Evolutionary conservation across 2,329 filamentous ascomycete species (phyloP).

Genomic region (Tolypocladium pustulatum): DNA sequence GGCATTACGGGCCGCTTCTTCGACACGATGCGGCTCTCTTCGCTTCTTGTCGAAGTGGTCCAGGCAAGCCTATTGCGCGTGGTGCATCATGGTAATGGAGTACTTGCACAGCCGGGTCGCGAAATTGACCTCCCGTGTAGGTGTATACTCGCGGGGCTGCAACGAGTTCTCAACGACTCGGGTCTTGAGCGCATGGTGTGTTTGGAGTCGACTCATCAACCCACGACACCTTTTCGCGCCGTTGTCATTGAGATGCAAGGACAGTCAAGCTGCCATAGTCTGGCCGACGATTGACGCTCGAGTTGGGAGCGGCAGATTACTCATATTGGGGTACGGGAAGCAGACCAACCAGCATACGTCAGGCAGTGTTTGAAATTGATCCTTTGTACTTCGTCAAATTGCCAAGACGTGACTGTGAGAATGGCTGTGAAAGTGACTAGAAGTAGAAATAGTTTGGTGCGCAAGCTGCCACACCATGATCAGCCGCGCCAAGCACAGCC

Average conservation of each 20-base stretch:
- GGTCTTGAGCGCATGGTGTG: background rate
- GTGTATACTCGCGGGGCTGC: background rate
- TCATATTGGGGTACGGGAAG: background rate
- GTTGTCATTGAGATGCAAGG: background rate
- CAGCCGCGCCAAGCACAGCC: background rate
- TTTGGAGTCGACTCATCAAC: background rate
- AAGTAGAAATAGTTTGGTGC: background rate
- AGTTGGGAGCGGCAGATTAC: background rate
- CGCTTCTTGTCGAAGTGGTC: background rate
- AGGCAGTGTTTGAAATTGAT: slow-evolving; percentile 6
- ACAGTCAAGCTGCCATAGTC: background rate
- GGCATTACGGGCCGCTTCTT: background rate
- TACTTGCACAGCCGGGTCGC: background rate
- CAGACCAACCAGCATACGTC: background rate
- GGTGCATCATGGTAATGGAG: background rate
- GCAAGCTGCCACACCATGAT: background rate
- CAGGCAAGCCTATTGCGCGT: background rate
- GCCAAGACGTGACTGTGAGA: background rate
- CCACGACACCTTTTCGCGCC: background rate
- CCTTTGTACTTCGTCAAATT: slow-evolving; percentile 1
- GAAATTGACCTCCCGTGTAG: background rate
- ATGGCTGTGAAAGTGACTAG: background rate
- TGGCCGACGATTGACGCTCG: background rate
- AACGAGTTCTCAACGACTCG: background rate
- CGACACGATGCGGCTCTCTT: background rate